These are phyloP conservation scores for Cicer bijugum DNA, from an alignment of 306 rosid species.

Conservation along the genomic window DNA sequence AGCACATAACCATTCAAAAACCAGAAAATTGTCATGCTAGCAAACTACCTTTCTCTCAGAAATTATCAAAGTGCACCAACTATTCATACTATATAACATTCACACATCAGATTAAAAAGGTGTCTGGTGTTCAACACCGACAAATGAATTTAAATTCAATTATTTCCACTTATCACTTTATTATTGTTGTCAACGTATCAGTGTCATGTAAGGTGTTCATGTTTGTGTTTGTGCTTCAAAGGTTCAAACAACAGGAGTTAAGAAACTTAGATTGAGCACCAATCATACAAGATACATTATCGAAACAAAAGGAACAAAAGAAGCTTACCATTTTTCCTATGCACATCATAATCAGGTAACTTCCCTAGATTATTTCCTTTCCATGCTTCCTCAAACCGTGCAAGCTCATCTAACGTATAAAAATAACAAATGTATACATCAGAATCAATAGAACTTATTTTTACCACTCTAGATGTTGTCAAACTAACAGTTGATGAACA, in stretches of 20 bases:
- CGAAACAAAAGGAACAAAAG: not conserved
- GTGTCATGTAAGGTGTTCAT: too few relatives aligned
- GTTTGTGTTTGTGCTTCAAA: too few relatives aligned
- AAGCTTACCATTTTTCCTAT: slow-evolving; percentile 48
- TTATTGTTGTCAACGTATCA: too few relatives aligned
- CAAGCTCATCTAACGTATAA: slow-evolving; percentile 65
- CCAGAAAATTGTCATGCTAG: not conserved
- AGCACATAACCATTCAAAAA: not conserved
- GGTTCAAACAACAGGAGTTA: not conserved
- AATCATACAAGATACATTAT: not conserved
- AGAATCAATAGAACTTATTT: not conserved
- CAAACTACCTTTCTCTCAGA: not conserved
- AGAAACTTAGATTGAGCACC: not conserved
- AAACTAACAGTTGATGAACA: not conserved
- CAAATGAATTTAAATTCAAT: too few relatives aligned
- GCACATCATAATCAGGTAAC: slow-evolving; percentile 46
- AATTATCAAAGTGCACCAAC: not conserved
- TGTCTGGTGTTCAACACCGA: too few relatives aligned
- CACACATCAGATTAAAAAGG: too few relatives aligned
- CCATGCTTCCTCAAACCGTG: slow-evolving; percentile 81
- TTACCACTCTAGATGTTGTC: not conserved
- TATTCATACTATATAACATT: not conserved
- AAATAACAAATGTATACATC: not conserved
- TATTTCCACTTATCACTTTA: too few relatives aligned
- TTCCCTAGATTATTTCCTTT: slow-evolving; percentile 53